Base-by-base conservation (phyloP, 2,329 filamentous ascomycete genomes). In the Xylariales sp. region DNA sequence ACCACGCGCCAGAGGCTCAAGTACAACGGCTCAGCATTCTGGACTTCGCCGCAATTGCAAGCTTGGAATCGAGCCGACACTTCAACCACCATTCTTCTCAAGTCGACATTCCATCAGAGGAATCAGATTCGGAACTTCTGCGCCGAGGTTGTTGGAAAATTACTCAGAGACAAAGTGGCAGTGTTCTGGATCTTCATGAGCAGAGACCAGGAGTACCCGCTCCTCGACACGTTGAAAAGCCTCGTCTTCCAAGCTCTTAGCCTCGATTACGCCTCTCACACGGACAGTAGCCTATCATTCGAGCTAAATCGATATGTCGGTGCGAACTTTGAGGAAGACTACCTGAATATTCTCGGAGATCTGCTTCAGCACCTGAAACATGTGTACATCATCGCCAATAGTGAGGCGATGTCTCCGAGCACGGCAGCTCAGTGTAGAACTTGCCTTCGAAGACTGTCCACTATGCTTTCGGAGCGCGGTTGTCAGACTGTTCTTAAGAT, bases 151-250 rank as follows among this genome's bases (percentile, higher is more conserved):
- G 62, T 64, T 3, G 16, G 58, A 18, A 14, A 58, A 14, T 50
- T 64, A 10, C 53, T 62, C 30, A 62, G 41, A 52, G 62, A 64
- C 10, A 5, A 52, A 10, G 23, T 52, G 12, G 53, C 62, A 39
- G 62, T 64, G 14, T 64, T 64, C 32, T 64, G 62, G 62, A 64
- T 59, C 52, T 65, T 60, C 23, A 65, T 60, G 56, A 65, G 49
- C n/a, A 59, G 50, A 60, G 54, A 59, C 3, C 55, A 65, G 14
- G 62, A 65, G 32, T 55, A 65, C 36, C 30, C 62, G 3, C 56
- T 65, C 34, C 56, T 65, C 7, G 62, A 65, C 23, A 55, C 56
- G n/a, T 18, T 65, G 39, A 54, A 23, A n/a, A 59, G 62, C 50
- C 55, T 65, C 9, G 55, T 54, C 18, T 65, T 39, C 16, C 48